Percentiles rank a stretch among this genome's conserved stretches.
These are phyloP conservation scores for Erythrobasidium hasegawianum DNA, from an alignment of 1,284 basidiomycete species.

Conservation along the genomic window DNA sequence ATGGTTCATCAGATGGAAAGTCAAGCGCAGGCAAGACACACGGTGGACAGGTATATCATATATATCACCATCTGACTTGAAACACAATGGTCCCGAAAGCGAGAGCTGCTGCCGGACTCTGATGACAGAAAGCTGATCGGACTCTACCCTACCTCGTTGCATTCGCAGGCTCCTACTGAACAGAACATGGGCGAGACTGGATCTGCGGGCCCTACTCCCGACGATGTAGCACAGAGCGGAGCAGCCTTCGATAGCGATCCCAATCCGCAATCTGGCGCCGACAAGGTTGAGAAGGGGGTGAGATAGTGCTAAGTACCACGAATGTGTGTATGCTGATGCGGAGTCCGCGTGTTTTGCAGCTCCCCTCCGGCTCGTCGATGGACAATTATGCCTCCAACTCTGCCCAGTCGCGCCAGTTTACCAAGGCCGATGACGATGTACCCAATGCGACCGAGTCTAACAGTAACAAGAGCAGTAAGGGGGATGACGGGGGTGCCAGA, in stretches of 20 bases:
- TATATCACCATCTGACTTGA: not conserved
- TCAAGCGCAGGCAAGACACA: not conserved
- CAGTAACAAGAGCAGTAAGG: not conserved
- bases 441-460: not conserved
- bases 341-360: no score
- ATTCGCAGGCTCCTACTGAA: not conserved
- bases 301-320: not conserved
- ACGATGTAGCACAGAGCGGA: not conserved
- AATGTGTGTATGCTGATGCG: no score
- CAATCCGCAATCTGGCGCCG: not conserved
- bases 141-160: no score
- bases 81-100: no score
- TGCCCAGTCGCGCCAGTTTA: not conserved
- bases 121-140: no score
- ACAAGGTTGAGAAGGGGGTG: not conserved
- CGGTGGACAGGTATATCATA: not conserved
- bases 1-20: no score
- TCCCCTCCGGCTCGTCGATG: constrained; percentile 1
- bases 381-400: constrained; percentile 2
- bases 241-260: not conserved
- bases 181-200: not conserved
- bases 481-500: not conserved
- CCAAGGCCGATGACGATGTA: not conserved
- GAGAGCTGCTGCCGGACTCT: no score
- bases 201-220: not conserved